phyloP scores from a whole-genome alignment of 805 yeast genomes.

The Pichia paraexigua region DNA sequence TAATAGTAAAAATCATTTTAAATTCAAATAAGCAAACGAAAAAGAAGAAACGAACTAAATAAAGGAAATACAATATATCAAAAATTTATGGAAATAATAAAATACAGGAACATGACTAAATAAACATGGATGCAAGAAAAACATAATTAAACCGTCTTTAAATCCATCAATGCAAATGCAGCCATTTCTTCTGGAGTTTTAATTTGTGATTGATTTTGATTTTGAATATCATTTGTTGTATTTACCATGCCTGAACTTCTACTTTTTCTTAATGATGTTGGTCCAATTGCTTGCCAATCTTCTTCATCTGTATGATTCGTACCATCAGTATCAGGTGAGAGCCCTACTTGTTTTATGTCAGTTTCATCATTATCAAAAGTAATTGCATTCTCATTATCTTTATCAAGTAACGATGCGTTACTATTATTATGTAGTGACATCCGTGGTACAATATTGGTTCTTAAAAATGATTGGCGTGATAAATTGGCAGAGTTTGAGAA shows the following conservation, averaged over 20 bases:
- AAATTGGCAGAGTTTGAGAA: conserved; percentile 29
- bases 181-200: conserved; percentile 29
- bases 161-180: conserved; percentile 29
- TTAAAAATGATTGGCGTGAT: conserved; percentile 34
- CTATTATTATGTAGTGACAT: conserved; percentile 15
- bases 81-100: not conserved
- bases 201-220: not conserved
- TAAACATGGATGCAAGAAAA: not conserved
- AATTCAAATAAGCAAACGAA: not conserved
- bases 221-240: not conserved
- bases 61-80: not conserved
- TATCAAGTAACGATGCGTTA: conserved; percentile 16
- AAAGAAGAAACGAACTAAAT: not conserved
- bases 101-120: not conserved
- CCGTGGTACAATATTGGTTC: conserved; percentile 26
- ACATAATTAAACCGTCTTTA: conserved; percentile 20
- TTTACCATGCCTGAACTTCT: conserved; percentile 15
- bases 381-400: conserved; percentile 19
- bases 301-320: conserved; percentile 87
- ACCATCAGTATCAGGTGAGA: conserved; percentile 1
- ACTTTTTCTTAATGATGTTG: conserved; percentile 44
- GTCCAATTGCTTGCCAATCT: conserved; percentile 91
- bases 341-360: not conserved
- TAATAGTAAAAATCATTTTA: not conserved
- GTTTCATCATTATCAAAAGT: conserved; percentile 9